These are phyloP conservation scores for Streptanthus diversifolius DNA, from an alignment of 345 rosid genomes.

Conservation along the genomic window DNA sequence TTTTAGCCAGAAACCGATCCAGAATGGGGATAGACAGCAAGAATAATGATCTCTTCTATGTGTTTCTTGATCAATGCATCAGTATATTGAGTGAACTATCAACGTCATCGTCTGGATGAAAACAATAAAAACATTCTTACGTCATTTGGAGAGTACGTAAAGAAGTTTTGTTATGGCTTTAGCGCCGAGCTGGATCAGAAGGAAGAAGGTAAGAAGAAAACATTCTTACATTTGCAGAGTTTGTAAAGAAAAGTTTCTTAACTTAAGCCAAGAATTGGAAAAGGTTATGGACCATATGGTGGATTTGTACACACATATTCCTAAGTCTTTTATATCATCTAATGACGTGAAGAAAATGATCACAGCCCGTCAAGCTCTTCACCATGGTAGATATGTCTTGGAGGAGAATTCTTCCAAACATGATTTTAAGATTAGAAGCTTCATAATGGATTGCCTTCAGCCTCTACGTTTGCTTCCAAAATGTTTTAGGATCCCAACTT, in stretches of 20 bases:
- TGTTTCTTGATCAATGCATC: constrained; percentile 43
- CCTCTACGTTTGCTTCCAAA: constrained; percentile 4
- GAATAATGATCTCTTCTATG: constrained; percentile 17
- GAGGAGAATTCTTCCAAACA: not conserved
- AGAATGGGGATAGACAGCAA: constrained; percentile 27
- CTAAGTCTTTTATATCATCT: constrained; percentile 25
- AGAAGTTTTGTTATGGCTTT: not conserved
- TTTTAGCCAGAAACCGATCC: constrained; percentile 35
- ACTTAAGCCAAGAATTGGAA: not conserved
- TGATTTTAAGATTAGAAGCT: not conserved
- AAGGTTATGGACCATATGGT: not conserved
- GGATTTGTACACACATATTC: constrained; percentile 35
- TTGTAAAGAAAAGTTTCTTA: not conserved
- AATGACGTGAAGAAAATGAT: constrained; percentile 22
- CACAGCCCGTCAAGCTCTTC: constrained; percentile 20
- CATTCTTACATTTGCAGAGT: constrained; percentile 23
- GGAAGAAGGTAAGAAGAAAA: not conserved
- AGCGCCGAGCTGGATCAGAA: not conserved
- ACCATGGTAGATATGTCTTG: not conserved
- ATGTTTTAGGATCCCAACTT: not conserved
- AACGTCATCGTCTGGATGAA: constrained; percentile 6
- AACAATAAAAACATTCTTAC: not conserved
- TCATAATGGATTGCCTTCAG: not conserved
- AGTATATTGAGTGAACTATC: not conserved
- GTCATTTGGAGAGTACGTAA: constrained; percentile 10